These are phyloP conservation scores for Flaveria brownii DNA, from an alignment of 129 eudicot species.

Conservation along the genomic window DNA sequence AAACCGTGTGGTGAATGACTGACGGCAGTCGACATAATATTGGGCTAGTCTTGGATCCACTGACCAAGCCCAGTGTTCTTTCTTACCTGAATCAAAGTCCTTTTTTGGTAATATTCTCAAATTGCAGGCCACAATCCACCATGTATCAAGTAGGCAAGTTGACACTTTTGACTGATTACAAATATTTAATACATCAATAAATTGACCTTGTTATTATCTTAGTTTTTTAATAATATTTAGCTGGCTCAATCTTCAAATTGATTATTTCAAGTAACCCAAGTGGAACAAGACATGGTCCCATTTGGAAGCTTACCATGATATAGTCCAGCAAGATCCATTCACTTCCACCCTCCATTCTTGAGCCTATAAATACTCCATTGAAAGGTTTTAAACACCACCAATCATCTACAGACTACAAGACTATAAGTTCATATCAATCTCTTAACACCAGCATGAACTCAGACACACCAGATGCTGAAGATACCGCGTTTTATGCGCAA, in stretches of 20 bases:
- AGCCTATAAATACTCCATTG: slow-evolving; percentile 26
- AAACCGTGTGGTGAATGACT: background rate
- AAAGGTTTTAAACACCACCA: background rate
- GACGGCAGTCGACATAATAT: slow-evolving; percentile 27
- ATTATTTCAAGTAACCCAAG: slow-evolving; percentile 19
- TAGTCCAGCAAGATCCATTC: background rate
- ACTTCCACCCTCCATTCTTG: slow-evolving; percentile 1
- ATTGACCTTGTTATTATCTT: slow-evolving; percentile 14
- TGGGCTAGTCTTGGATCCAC: slow-evolving; percentile 13
- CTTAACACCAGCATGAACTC: slow-evolving; percentile 4
- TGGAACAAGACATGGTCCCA: slow-evolving; percentile 20
- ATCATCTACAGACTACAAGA: background rate
- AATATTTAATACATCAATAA: slow-evolving; percentile 10
- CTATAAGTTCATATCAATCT: background rate
- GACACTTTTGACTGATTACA: slow-evolving; percentile 34
- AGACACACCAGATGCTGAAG: slow-evolving; percentile 31
- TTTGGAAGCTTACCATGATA: slow-evolving; percentile 13
- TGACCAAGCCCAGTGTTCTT: slow-evolving; percentile 24
- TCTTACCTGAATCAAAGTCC: background rate
- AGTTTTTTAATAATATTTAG: background rate
- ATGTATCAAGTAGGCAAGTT: slow-evolving; percentile 31
- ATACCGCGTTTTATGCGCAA: slow-evolving; percentile 50
- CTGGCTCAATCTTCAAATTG: slow-evolving; percentile 14
- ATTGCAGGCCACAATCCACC: slow-evolving; percentile 33
- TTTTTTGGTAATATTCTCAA: slow-evolving; percentile 28